Evolutionary conservation across 1,284 basidiomycete genomes (phyloP), one percentile per base, ranked within the genome.

Genomic region (Prillingera fragicola): DNA sequence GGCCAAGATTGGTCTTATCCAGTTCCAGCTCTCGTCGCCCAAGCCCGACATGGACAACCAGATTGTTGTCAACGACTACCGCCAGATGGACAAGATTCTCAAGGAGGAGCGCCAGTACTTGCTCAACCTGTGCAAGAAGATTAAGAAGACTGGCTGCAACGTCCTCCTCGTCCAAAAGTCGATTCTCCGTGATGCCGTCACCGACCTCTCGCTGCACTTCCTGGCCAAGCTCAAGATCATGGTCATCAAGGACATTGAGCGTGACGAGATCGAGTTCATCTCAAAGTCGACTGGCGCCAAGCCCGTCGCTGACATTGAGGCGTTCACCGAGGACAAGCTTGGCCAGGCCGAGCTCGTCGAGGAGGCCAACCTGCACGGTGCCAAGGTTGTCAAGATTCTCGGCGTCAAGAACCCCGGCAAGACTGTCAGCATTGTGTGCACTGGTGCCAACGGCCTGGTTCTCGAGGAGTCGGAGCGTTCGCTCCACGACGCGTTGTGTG

Each of bases 31-130:
- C 42, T 88, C 85, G 59, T 88, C 90, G 38, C 95, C 95, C 17
- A 99, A 99, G 74, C 95, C 95, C 8, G 95, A 98, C 67, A 98
- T 99, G 95, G 95, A 99, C 75, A 98, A 98, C 76, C 96, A 95
- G 27, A 92, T 99, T 36, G 86, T 98, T 33, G 96, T 98, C 60
- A 98, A 96, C 63, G 94, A 98, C 74, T 99, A 99, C 76, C 84
- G 95, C 28, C 95, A 98, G 73, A 98, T 99, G 94, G 95, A 98
- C 79, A 97, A 96, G 73, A 94, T 98, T 54, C 84, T 99, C 71
- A 98, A 99, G 73, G 95, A 99, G 73, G 94, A 94, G 57, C 85
- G 94, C 36, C 89, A 95, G 73, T 98, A 99, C 71, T 80, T 99
- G 52, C 82, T 98, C 63, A 97, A 95, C 73, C 82, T 98, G 54